Base-by-base conservation (phyloP, 2,329 filamentous ascomycete genomes). In the Ophiostoma sp. region DNA sequence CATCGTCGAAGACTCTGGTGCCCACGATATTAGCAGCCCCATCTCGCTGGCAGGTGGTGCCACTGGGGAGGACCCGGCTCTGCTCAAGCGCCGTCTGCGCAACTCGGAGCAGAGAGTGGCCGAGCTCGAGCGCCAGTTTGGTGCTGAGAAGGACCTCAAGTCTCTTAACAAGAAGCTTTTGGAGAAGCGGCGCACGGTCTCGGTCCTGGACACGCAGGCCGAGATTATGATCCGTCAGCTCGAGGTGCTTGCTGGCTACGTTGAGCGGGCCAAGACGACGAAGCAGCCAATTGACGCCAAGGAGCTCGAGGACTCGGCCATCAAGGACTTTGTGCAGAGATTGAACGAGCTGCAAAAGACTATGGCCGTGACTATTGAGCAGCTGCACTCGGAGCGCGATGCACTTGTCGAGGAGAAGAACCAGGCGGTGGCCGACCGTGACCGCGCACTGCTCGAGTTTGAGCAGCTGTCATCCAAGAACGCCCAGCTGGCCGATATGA, bases 391-490 rank as follows among this genome's bases (percentile, higher is more conserved):
- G 50, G 93, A 95, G 82, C 90, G 94, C 74, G 94, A 96, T 78
- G 90, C 93, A 76, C 83, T 98, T 15, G 84, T 94, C 0, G 94
- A 97, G 72, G 95, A 98, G 81, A 94, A 95, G 79, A 90, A 91
- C 74, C 92, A 91, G 78, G 88, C 97, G 31, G 90, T 93, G 52
- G 91, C 92, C 70, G 92, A 96, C 84, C 94, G 97, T 78, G 95
- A 98, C 81, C 94, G 96, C 80, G 95, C 94, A 17, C 91, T 98
- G 78, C 90, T 97, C 79, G 96, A 99, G 80, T 98, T 98, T 79
- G 96, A 98, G 84, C 94, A 97, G 79, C 85, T 99, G 61, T 97
- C 94, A 12, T 92, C 91, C 73, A 97, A 97, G 86, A 99, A 99
- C 80, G 92, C 93, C 0, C 95, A 98, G 83, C 87, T 99, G 74